Base-by-base conservation (phyloP, 192 early-diverging fungal genomes). In the Coemansia sp. region DNA sequence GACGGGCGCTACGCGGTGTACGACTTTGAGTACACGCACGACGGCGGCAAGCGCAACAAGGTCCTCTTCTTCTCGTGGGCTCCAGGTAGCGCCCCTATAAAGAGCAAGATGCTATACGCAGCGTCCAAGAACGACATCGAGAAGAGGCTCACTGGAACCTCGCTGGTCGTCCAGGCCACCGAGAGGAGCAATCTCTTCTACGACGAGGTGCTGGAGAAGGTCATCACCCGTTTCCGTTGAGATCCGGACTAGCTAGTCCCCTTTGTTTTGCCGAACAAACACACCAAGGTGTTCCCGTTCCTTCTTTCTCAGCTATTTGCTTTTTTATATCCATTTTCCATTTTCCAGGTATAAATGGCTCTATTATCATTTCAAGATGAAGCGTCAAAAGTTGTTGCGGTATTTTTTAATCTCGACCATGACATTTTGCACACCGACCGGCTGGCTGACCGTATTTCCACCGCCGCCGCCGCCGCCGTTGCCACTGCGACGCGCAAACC, bases 331-430 rank as follows among this genome's bases (percentile, higher is more conserved):
- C 43, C 33, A 17, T 65, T 29, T 69, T 20, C 29, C 48, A 59
- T 63, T 43, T 67, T 41, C 35, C 65, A 50, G 70, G 29, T 60
- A 36, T 48, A 60, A 45, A 41, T 42, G 34, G 54, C 63, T 50
- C 43, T 17, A 13, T 45, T 45, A 4, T 45, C 10, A 45, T 13
- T 45, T 17, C 10, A 45, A 45, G 42, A 7, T 13, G 15, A 8
- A 2, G 22, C 43, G 35, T 33, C 69, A 75, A 76, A 83, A 83
- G 61, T 79, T 79, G 41, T 69, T 73, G 25, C 73, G 71, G 57
- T 91, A 97, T 78, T 95, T 95, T 79, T 97, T 99, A 67, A 97
- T 90, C 69, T 97, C 97, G 0, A 95, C 91, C 91, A 97, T 91
- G 14, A 99, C 91, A 17, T 87, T 93, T 66, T 99, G 95, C 42